Base-by-base conservation (phyloP, 768 basidiomycete species). In the Hericium rajendrae region DNA sequence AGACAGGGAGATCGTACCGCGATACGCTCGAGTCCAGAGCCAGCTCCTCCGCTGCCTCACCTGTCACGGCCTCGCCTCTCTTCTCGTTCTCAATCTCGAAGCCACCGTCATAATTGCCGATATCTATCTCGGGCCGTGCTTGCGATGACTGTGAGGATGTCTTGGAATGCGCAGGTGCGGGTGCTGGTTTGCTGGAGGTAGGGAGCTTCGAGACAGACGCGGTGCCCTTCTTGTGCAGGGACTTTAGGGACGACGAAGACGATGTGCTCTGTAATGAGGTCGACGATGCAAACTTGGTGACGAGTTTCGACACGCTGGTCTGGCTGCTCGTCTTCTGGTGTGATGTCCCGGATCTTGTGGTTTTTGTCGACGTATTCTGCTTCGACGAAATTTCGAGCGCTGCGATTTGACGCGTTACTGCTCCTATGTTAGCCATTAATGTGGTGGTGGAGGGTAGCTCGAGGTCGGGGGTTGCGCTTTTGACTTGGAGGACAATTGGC, bases 51-150 rank as follows among this genome's bases (percentile, higher is more conserved):
- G 89, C 92, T 2, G 89, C 86, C 60, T 91, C 85, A 1, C 88
- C 90, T 40, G 78, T 81, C 1, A 91, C 82, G 20, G 73, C 73
- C 65, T 86, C 82, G n/a, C 87, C 87, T 59, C 85, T 76, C 62
- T 84, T 88, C 66, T 87, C 86, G 53, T 89, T 85, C 61, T 97
- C 95, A 38, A 82, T 73, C 72, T 97, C 94, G n/a, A 97, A 80
- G 2, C 94, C 94, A n/a, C 94, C 94, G 61, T 99, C 95, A 69
- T 99, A 99, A 49, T 74, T 79, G 28, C 95, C 94, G 38, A 97
- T 91, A 65, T 92, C 91, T 41, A 91, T 54, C 40, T 62, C 69
- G 53, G 57, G 20, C 57, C 53, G 52, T 12, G 56, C 20, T 39
- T 59, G 55, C 67, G 32, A 32, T 70, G 37, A 60, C 63, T 24